Conservation (phyloP, 441 rosid genomes). For the Cnidoscolus chayamansa region DNA sequence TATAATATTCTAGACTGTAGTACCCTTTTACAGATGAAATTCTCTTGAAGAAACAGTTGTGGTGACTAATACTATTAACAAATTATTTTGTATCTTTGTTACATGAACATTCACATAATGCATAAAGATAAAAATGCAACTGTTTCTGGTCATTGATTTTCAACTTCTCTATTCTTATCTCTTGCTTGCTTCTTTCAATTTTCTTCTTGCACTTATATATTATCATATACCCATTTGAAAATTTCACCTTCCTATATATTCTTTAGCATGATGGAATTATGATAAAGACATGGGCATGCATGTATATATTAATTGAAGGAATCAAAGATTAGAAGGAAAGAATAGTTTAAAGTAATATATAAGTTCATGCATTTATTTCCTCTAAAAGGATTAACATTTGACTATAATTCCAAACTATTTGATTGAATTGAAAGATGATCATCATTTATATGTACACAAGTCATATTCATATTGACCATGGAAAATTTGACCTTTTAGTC, state of each 20-base stretch:
- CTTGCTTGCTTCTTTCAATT: too few species aligned
- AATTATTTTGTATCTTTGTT: neutral
- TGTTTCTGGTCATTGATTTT: too few species aligned
- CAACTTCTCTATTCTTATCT: too few species aligned
- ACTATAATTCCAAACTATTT: neutral
- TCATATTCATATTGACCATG: slow-evolving; percentile 10
- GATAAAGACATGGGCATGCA: neutral
- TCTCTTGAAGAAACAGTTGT: slow-evolving; percentile 1
- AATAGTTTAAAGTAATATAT: neutral
- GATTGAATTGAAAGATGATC: neutral
- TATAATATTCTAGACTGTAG: neutral
- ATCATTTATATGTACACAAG: neutral
- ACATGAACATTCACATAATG: neutral
- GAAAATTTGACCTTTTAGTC: neutral
- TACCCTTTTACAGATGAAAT: neutral
- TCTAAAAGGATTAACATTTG: neutral
- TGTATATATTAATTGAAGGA: slow-evolving; percentile 5
- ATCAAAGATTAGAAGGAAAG: slow-evolving; percentile 6
- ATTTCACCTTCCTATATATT: too few species aligned
- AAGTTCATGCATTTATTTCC: slow-evolving; percentile 16
- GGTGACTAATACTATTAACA: slow-evolving; percentile 8
- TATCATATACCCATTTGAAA: too few species aligned
- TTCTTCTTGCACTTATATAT: too few species aligned
- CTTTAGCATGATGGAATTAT: too few species aligned
- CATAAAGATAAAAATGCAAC: slow-evolving; percentile 7